Base-by-base conservation (phyloP, 768 basidiomycete genomes). In the Agrocybe pediades region DNA sequence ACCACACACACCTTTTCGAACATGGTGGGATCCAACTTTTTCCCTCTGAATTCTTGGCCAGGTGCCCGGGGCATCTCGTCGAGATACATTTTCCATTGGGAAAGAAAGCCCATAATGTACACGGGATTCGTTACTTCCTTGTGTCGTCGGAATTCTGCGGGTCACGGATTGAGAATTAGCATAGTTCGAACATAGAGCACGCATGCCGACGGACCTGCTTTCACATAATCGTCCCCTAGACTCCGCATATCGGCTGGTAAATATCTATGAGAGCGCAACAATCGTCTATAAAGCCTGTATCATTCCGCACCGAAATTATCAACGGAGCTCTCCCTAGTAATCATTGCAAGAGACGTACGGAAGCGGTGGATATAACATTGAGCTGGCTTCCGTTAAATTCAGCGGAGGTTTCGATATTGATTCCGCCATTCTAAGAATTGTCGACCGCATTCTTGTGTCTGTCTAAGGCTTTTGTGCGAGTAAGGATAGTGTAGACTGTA, bases 21-120 rank as follows among this genome's bases (percentile, higher is more conserved):
- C 21, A 84, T 64, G 1, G 82, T 85, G 9, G 84, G 68, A 66
- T 94, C 90, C 30, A 95, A 71, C 55, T 72, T 87, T 68, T 82
- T 86, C 26, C 88, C 89, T 25, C 63, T 63, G 62, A 89, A 92
- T 27, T 61, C 64, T 49, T 66, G 72, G 29, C 80, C 75, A 5
- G 71, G 65, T 13, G 76, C 80, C 23, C 62, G 70, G 11, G 85
- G 85, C 27, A 89, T 67, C 55, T 82, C 71, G 61, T 96, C 92
- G 51, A 98, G 78, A 69, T 99, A 98, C 53, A 82, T 68, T 69
- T 96, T 97, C 96, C 96, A 99, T 64, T 98, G 92, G 2, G 89
- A 88, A 8, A 98, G 77, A 66, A 99, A 99, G 2, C 93, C 95
- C 67, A 98, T 96, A 56, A 98, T 85, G 67, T 98, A 86, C 7